Evolutionary conservation across 2,329 filamentous ascomycete species (phyloP).

Genomic region (Orbilia blumenaviensis): DNA sequence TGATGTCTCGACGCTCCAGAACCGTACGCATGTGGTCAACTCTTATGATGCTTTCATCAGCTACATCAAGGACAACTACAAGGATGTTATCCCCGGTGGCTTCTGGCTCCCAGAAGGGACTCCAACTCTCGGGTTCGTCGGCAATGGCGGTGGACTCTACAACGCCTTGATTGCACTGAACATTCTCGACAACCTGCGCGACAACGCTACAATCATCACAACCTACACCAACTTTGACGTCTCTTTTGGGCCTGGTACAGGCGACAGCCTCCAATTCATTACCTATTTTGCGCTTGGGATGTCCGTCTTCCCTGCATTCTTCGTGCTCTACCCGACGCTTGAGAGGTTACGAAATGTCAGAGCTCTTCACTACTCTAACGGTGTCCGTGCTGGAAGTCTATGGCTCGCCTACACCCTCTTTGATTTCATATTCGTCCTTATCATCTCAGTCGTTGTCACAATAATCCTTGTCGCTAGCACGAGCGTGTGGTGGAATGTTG

Average conservation of each 20-base stretch:
- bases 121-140: conserved; percentile 77
- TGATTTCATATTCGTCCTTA: conserved; percentile 78
- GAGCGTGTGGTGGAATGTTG: conserved; percentile 77
- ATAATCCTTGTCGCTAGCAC: conserved; percentile 70
- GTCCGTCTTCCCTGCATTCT: conserved; percentile 82
- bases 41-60: conserved; percentile 74
- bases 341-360: conserved; percentile 82
- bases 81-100: conserved; percentile 77
- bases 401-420: conserved; percentile 86
- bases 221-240: conserved; percentile 79
- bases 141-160: conserved; percentile 68
- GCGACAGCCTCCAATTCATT: conserved; percentile 79
- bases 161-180: conserved; percentile 72
- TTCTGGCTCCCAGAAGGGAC: conserved; percentile 75
- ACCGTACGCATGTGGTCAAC: conserved; percentile 68
- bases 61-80: conserved; percentile 71
- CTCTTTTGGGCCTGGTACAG: conserved; percentile 72
- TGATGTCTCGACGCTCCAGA: conserved; percentile 57
- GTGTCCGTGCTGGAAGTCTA: conserved; percentile 80
- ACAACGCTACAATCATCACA: conserved; percentile 74
- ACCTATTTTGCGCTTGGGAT: conserved; percentile 84
- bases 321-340: conserved; percentile 85
- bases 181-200: conserved; percentile 71
- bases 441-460: conserved; percentile 64
- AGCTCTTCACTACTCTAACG: conserved; percentile 89